Conservation (phyloP, 1,284 basidiomycete genomes). For the Boletus hoseneyae region DNA sequence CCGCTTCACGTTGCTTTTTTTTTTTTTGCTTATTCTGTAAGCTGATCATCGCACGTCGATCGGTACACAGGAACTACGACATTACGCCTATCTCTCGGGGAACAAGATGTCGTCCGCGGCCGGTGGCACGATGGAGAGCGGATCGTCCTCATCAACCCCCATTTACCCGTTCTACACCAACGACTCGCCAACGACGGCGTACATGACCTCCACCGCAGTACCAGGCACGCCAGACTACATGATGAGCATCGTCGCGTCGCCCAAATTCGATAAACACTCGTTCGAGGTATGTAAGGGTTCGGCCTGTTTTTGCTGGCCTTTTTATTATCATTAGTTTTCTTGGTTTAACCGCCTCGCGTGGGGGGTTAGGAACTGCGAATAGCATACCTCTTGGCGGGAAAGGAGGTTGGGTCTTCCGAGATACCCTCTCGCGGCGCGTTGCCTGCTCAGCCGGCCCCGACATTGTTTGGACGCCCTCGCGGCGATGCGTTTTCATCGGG, state of each 20-base stretch:
- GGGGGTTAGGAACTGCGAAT: slow-evolving; percentile 33
- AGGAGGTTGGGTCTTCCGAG: slow-evolving; percentile 34
- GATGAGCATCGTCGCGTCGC: slow-evolving; percentile 30
- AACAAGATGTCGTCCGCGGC: slow-evolving; percentile 17
- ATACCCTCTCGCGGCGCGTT: slow-evolving; percentile 30
- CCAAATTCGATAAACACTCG: slow-evolving; percentile 31
- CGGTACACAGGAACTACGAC: slow-evolving; percentile 31
- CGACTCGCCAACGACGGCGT: slow-evolving; percentile 28
- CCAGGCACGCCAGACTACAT: slow-evolving; percentile 26
- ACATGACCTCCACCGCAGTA: slow-evolving; percentile 9
- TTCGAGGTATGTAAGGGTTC: slow-evolving; percentile 31
- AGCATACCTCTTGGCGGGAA: slow-evolving; percentile 26
- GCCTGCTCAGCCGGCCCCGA: slow-evolving; percentile 27
- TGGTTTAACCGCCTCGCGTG: slow-evolving; percentile 2
- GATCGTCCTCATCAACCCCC: not conserved
- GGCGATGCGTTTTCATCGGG: slow-evolving; percentile 32
- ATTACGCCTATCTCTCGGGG: slow-evolving; percentile 27
- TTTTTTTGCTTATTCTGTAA: no score
- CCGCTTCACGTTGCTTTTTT: not conserved
- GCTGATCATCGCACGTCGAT: slow-evolving; percentile 14
- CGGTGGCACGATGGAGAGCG: slow-evolving; percentile 4
- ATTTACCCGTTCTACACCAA: slow-evolving; percentile 21
- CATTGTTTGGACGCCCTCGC: slow-evolving; percentile 31
- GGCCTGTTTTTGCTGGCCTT: not conserved
- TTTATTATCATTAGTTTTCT: not conserved